These are phyloP conservation scores for Lipomyces lipofer DNA, from an alignment of 805 yeast species.

Conservation along the genomic window DNA sequence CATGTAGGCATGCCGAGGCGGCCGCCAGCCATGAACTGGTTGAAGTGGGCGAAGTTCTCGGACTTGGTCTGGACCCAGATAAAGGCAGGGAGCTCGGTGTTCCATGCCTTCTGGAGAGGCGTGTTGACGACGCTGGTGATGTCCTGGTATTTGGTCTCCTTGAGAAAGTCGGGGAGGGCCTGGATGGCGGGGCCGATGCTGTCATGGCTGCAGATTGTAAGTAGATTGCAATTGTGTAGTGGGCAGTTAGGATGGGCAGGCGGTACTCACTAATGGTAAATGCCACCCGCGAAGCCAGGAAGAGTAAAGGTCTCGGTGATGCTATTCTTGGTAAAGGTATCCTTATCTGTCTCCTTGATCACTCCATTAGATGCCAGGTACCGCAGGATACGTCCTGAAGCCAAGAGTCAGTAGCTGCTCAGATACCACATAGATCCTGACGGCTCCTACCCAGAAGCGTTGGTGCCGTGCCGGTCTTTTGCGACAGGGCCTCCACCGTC, in stretches of 20 bases:
- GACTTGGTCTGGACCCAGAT: not conserved
- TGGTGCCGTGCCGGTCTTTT: not conserved
- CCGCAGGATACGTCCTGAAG: not conserved
- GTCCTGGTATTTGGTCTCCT: not conserved
- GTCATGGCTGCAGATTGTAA: not conserved
- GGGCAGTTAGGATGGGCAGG: too few species aligned
- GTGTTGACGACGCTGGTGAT: not conserved
- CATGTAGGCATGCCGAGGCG: not conserved
- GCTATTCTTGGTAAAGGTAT: not conserved
- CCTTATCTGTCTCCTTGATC: not conserved
- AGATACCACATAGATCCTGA: not conserved
- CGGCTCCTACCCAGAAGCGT: not conserved
- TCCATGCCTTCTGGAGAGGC: not conserved
- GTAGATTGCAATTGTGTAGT: not conserved
- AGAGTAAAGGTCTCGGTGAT: too few species aligned
- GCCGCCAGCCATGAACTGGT: not conserved
- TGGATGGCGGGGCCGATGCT: too few species aligned
- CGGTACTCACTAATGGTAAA: not conserved
- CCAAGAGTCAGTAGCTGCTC: not conserved
- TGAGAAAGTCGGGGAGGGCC: not conserved
- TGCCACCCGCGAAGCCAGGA: not conserved
- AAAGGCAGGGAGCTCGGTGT: not conserved
- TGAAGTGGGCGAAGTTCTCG: not conserved
- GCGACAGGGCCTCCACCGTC: not conserved
- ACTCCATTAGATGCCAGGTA: not conserved